Base-by-base conservation (phyloP, 164 flowering plant species). In the Tetrastigma voinierianum region DNA sequence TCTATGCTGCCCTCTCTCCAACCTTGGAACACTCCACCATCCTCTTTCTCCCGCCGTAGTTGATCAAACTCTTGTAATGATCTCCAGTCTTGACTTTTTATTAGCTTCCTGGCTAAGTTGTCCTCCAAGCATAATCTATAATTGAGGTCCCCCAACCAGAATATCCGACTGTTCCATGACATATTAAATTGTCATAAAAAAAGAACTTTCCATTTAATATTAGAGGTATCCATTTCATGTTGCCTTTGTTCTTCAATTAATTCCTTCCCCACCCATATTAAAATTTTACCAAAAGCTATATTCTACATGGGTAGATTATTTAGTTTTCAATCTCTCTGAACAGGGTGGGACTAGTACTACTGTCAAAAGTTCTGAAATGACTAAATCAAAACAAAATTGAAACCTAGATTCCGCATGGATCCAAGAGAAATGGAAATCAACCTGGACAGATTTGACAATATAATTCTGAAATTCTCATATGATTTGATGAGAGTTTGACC, bases 131-230 rank as follows among this genome's bases (percentile, higher is more conserved):
- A 76, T 56, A 90, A 61, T 66, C 94, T 86, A 61, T 90, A 89
- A 78, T 90, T 90, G 61, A 89, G 92, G 77, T 90, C 97, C 57
- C 94, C 94, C 11, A 89, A 82, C 91, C 91, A 89, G 74, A 90
- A 87, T 81, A 90, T 87, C 52, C 71, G 85, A 61, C 96, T 90
- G 90, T 67, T 69, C 61, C 68, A 72, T 55, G 71, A 56, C 59
- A 46, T 1, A 57, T 66, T 17, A 64, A 3, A 52, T 45, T 53
- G 7, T 13, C 20, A 15, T 57, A 21, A 20, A 24, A 58, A 3
- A 12, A 15, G 24, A 40, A 21, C 46, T 43, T 25, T 18, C 48
- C 12, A 14, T 12, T 18, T 43, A 15, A 20, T 8, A 15, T 23
- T 23, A 24, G 11, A 46, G 48, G 2, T 51, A 25, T 9, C 18